Conservation (phyloP, 2,329 filamentous ascomycete genomes). For the Pseudomassariella vexata region DNA sequence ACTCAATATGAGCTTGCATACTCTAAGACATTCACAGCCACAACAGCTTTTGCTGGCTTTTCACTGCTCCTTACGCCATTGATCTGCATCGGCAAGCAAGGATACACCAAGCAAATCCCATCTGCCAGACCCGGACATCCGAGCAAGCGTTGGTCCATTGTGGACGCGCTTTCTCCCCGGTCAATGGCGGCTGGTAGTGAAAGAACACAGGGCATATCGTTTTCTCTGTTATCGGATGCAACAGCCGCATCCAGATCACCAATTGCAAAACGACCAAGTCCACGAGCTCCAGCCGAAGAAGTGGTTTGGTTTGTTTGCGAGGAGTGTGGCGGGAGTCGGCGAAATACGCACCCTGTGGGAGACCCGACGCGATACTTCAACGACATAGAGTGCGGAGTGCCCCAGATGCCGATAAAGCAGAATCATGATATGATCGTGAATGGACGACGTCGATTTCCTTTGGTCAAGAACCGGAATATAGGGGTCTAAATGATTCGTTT, state of each 20-base stretch:
- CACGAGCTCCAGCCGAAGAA: conserved; percentile 8
- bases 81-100: conserved; percentile 23
- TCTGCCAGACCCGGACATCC: conserved; percentile 13
- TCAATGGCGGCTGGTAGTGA: conserved; percentile 5
- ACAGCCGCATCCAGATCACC: conserved; percentile 5
- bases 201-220: conserved; percentile 16
- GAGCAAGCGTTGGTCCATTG: conserved; percentile 25
- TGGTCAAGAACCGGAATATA: conserved; percentile 3
- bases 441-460: conserved; percentile 4
- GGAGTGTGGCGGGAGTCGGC: conserved; percentile 23
- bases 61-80: conserved; percentile 24
- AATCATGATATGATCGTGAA: conserved; percentile 7
- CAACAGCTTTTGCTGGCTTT: conserved; percentile 20
- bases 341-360: conserved; percentile 14
- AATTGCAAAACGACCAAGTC: conserved; percentile 15
- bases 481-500: no score
- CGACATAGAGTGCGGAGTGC: conserved; percentile 14
- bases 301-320: conserved; percentile 27
- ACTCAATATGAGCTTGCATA: conserved; percentile 20
- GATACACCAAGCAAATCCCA: conserved; percentile 6
- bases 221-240: conserved; percentile 10
- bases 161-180: conserved; percentile 18
- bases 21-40: conserved; percentile 23
- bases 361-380: conserved; percentile 26
- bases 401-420: conserved; percentile 5